These are phyloP conservation scores for Botrytis porri DNA, from an alignment of 2,329 filamentous ascomycete species.

Conservation along the genomic window DNA sequence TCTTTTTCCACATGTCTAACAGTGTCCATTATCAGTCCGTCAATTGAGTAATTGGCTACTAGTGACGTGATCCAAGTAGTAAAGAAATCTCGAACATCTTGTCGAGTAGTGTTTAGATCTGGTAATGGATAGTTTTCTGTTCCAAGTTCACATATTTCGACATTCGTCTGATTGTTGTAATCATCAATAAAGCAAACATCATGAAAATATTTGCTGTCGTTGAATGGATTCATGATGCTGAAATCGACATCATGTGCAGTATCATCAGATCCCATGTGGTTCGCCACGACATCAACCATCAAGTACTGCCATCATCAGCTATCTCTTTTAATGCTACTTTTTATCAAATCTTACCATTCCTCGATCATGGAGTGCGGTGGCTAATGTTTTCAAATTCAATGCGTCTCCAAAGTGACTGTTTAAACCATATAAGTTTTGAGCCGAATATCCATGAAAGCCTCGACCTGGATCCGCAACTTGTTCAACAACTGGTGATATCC, in stretches of 20 bases:
- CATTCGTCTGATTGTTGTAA: slow-evolving; percentile 39
- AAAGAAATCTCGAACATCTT: slow-evolving; percentile 27
- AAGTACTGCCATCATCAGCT: slow-evolving; percentile 39
- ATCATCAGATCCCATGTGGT: slow-evolving; percentile 43
- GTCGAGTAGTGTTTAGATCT: slow-evolving; percentile 35
- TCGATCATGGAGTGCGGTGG: slow-evolving; percentile 44
- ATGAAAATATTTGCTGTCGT: slow-evolving; percentile 38
- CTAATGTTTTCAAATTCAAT: slow-evolving; percentile 47
- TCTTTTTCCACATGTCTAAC: slow-evolving; percentile 46
- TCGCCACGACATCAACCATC: slow-evolving; percentile 52
- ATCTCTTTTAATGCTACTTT: no score
- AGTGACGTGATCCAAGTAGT: slow-evolving; percentile 32
- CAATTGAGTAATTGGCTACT: slow-evolving; percentile 40
- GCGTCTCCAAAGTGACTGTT: slow-evolving; percentile 49
- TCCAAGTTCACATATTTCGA: slow-evolving; percentile 33
- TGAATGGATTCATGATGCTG: slow-evolving; percentile 42
- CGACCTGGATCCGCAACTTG: slow-evolving; percentile 39
- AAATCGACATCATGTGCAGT: slow-evolving; percentile 40
- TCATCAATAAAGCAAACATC: slow-evolving; percentile 39
- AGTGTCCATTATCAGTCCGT: slow-evolving; percentile 51
- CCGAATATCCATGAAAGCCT: slow-evolving; percentile 48
- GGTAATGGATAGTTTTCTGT: slow-evolving; percentile 34
- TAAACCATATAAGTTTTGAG: slow-evolving; percentile 45
- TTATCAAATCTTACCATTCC: slow-evolving; percentile 37
- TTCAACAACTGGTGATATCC: slow-evolving; percentile 46